Percentiles rank a stretch among this genome's conserved stretches.
phyloP scores from a whole-genome alignment of 371 early-diverging fungal genomes.

The Mortierella polycephala region DNA sequence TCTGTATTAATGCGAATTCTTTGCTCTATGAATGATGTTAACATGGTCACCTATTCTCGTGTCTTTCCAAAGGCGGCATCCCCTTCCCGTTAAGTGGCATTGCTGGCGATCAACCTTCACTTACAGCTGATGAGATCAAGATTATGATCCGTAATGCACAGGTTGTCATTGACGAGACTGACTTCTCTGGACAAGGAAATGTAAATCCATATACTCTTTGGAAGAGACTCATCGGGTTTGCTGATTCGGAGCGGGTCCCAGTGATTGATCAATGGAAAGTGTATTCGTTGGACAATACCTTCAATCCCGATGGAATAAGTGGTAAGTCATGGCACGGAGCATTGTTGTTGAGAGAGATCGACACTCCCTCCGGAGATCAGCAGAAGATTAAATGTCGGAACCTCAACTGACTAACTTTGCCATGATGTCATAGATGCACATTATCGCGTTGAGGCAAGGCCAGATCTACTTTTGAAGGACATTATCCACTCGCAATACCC shows the following conservation, averaged over 20 bases:
- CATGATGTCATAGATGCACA: constrained; percentile 13
- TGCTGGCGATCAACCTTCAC: background rate
- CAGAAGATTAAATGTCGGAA: no score
- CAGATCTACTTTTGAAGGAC: constrained; percentile 45
- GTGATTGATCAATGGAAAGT: constrained; percentile 3
- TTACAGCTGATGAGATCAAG: constrained; percentile 12
- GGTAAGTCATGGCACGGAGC: constrained; percentile 16
- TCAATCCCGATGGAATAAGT: constrained; percentile 1
- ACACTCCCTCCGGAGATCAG: no score
- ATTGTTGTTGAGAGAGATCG: background rate
- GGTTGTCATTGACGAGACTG: constrained; percentile 35
- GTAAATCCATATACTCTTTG: background rate
- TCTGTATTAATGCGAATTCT: no score
- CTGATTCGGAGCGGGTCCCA: background rate
- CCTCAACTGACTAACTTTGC: background rate
- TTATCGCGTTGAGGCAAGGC: constrained; percentile 28
- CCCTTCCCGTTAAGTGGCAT: constrained; percentile 31
- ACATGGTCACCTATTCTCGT: background rate
- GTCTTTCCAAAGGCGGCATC: constrained; percentile 16
- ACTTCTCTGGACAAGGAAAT: background rate
- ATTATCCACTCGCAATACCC: constrained; percentile 33
- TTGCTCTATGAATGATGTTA: no score
- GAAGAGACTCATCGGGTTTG: constrained; percentile 22
- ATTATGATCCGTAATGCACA: constrained; percentile 24
- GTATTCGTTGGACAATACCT: constrained; percentile 22